A percentile compares a stretch with the other conserved stretches of the same genome.
phyloP scores from a whole-genome alignment of 177 flowering plant genomes.

The Vitis hybrid region DNA sequence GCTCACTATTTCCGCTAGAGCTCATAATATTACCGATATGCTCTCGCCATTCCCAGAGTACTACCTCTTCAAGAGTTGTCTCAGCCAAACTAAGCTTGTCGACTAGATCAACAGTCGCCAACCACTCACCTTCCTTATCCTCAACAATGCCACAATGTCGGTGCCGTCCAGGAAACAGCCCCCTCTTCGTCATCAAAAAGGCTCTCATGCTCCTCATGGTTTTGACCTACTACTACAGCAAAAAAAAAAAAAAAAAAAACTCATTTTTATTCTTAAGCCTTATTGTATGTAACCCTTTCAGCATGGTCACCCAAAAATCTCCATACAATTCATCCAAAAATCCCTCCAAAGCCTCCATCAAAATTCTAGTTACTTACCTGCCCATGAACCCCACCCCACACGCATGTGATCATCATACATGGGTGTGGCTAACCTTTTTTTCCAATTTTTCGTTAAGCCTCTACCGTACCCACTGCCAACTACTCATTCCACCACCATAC shows the following conservation, averaged over 20 bases:
- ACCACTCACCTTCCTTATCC: constrained; percentile 71
- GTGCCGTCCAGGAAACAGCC: constrained; percentile 53
- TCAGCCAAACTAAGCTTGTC: constrained; percentile 63
- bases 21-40: constrained; percentile 78
- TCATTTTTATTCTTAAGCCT: no score
- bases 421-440: no score
- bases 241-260: constrained; percentile 24
- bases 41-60: constrained; percentile 58
- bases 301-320: no score
- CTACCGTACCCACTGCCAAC: no score
- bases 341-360: no score
- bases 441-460: no score
- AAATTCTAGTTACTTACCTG: no score
- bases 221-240: constrained; percentile 75
- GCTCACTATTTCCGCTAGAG: constrained; percentile 18
- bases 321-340: no score
- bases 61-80: constrained; percentile 55
- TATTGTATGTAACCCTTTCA: no score
- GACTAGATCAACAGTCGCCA: constrained; percentile 83
- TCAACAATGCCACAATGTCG: constrained; percentile 62
- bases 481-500: no score
- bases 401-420: no score
- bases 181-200: constrained; percentile 61
- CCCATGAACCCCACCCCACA: no score
- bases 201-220: constrained; percentile 61